Base-by-base conservation (phyloP, 2,329 filamentous ascomycete genomes). In the Aspergillus sp. region DNA sequence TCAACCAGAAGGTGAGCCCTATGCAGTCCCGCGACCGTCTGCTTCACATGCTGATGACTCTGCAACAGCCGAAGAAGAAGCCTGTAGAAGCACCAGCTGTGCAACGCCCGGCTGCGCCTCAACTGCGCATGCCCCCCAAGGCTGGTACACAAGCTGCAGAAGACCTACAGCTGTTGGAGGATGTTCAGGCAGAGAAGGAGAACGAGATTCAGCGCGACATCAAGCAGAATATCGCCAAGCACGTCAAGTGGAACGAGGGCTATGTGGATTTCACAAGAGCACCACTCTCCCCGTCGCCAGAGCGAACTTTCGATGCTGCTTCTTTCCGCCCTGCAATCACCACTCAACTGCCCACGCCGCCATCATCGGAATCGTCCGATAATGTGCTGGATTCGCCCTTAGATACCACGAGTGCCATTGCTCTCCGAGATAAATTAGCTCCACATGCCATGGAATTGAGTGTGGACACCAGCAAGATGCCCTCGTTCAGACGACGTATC, bases 191-290 rank as follows among this genome's bases (percentile, higher is more conserved):
- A 47, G 91, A 96, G 76, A 91, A 91, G 76, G 89, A 94, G 67
- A 92, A 90, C 67, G 87, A 91, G 69, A 87, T 97, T 67, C 85
- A 89, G 64, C 84, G 84, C 65, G 92, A 96, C 71, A 91, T 98
- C 74, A 91, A 96, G 75, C 87, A 87, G 69, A 94, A 96, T 77
- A 88, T 96, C 57, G 85, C 89, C 69, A 94, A 95, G 77, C 94
- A 97, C 78, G 87, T 90, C 69, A 88, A 90, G 74, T 97, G 94
- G 92, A 97, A 97, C 78, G 85, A 91, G 69, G 90, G 91, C 72
- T 92, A 91, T 80, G 86, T 96, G 70, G 93, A 98, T 79, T 84
- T 92, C 73, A 97, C 94, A 63, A 88, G 89, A 79, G 88, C 89
- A 66, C 92, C 94, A 54, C 85, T 98, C 66, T 91, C 91, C 54